Base-by-base conservation (phyloP, 75 land plant species). In the Ceratopteris richardii region DNA sequence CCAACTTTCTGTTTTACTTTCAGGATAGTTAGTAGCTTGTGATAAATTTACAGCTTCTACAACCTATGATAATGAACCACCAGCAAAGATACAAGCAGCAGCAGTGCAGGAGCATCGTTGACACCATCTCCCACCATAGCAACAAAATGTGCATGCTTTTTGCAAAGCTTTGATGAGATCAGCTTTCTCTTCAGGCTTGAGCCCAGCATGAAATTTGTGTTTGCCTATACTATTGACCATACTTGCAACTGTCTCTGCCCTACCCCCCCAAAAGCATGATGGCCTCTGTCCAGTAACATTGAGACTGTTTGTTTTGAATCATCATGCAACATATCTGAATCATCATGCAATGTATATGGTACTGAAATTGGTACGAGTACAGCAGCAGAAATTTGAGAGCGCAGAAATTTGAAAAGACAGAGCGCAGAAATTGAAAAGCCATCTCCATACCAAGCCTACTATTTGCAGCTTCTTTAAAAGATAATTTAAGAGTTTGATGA, bases 111-210 rank as follows among this genome's bases (percentile, higher is more conserved):
- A 31, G 98, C 98, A 75, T 94, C 98, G 71, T 90, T 94, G 65
- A 94, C 88, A 10, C 98, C 98, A 75, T 94, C 98, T 23, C 98
- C 98, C 23, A 90, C 87, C 98, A 93, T 93, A 11, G 96, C 90
- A 48, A 93, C 87, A 37, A 58, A 69, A 55, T 75, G 71, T 41
- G 96, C 98, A 25, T 80, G 48, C 7, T 65, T 61, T 60, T 66
- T 85, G 83, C 53, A 93, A 71, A 44, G 44, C 44, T 40, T 84
- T 68, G 48, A 93, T 83, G 26, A 74, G 62, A 24, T 42, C 55
- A 5, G 82, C 76, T 61, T 93, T 93, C 21, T 83, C 79, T 41
- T 81, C 72, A 7, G 96, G 98, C 40, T 69, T 67, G 39, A 93
- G 61, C 19, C 80, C 73, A 4, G 82, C 70, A 47, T 81, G 78